phyloP scores from a whole-genome alignment of 2,329 filamentous ascomycete species.

The Phyllosticta capitalensis region DNA sequence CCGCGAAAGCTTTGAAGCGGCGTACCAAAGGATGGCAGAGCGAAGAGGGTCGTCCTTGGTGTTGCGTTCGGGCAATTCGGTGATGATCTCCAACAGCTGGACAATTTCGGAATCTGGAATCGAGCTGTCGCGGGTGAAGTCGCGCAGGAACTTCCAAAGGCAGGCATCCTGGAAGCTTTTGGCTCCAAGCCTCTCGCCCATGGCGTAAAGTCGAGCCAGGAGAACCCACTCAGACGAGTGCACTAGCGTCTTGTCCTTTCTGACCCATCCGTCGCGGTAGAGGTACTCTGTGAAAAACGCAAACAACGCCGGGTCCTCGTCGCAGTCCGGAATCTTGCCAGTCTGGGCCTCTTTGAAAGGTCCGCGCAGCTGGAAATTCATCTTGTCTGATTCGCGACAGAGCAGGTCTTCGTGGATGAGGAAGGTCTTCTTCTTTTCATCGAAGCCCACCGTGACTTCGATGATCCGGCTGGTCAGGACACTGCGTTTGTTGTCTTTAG shows the following conservation, averaged over 20 bases:
- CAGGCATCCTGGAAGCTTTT: conserved; percentile 13
- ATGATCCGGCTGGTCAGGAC: background rate
- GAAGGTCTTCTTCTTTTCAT: background rate
- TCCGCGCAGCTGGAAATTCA: background rate
- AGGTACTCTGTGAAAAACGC: conserved; percentile 18
- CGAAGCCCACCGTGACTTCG: background rate
- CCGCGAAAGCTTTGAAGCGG: conserved; percentile 10
- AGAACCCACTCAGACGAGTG: conserved; percentile 15
- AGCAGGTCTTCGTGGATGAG: background rate
- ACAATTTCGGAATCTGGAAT: conserved; percentile 14
- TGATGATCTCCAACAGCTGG: conserved; percentile 14
- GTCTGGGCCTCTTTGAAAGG: background rate
- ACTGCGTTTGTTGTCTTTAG: background rate
- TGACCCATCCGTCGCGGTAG: conserved; percentile 15
- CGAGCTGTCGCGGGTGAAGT: background rate
- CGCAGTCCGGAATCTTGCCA: conserved; percentile 9
- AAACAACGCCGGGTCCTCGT: conserved; percentile 17
- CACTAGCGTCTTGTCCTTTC: conserved; percentile 9
- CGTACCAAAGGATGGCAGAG: conserved; percentile 16
- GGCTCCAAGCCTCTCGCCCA: conserved; percentile 16
- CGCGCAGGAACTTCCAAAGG: conserved; percentile 14
- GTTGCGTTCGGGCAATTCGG: conserved; percentile 13
- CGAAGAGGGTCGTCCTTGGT: conserved; percentile 13
- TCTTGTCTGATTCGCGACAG: background rate
- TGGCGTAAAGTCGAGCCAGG: conserved; percentile 16